Base-by-base conservation (phyloP, 2,329 filamentous ascomycete species). In the Dactylonectria macrodidyma region DNA sequence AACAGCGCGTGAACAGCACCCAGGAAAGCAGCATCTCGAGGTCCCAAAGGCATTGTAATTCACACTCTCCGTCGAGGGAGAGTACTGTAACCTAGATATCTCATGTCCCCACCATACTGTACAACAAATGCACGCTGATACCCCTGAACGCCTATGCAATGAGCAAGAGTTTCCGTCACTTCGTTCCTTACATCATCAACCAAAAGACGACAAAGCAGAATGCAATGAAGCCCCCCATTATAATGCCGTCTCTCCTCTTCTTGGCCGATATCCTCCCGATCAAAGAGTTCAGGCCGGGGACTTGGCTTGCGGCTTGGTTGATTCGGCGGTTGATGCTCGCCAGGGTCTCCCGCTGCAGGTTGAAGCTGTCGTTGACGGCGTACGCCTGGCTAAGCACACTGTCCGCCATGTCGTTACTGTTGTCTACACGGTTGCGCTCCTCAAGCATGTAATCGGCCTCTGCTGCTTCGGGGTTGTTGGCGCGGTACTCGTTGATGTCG, bases 401-500 rank as follows among this genome's bases (percentile, higher is more conserved):
- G 80, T 99, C 96, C 55, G 94, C 92, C 86, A 97, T 91, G 74
- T 90, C 92, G 82, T 98, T 93, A 77, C 93, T 97, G 79, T 94
- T 92, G 78, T 99, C 96, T 78, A 99, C 90, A 71, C 93, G 89
- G 69, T 87, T 85, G 59, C 96, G 89, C 87, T 99, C 96, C 75
- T 93, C 92, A 33, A 99, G 88, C 95, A 99, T 98, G 85, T 98
- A 99, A 68, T 99, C 95, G 54, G 94, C 94, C 83, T 98, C 96
- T 62, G 92, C 93, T 3, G 91, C 90, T 74, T 90, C 93, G 9
- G 94, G 93, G 79, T 97, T 96, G 64, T 89, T 90, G 57, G 92
- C 89, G 62, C 93, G 93, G 84, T 97, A 98, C 62, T 94, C 91
- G 80, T 94, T 89, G 81, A 98, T 98, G 80, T 99, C 96, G 76